Percentiles rank a stretch among this genome's conserved stretches.
phyloP scores from a whole-genome alignment of 192 early-diverging fungal genomes.

The Anaeromyces robustus region DNA sequence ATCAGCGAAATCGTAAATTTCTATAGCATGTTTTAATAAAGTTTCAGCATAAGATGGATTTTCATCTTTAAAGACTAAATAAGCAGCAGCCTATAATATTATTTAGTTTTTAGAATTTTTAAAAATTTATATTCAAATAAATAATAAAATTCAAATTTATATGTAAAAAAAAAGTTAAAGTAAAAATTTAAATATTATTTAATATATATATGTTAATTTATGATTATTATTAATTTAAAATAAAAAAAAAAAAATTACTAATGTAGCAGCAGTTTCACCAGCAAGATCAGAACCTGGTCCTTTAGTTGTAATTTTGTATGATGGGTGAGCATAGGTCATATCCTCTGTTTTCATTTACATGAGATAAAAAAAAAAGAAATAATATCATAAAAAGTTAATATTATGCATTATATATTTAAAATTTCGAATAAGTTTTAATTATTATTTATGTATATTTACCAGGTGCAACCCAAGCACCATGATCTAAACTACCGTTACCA shows the following conservation, averaged over 20 bases:
- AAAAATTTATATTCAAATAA: too few species aligned
- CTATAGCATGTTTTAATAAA: constrained; percentile 17
- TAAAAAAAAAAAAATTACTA: constrained; percentile 28
- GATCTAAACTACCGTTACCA: constrained; percentile 21
- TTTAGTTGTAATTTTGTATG: constrained; percentile 21
- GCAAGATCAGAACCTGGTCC: constrained; percentile 33
- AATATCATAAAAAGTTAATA: too few species aligned
- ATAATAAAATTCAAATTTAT: too few species aligned
- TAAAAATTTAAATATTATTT: too few species aligned
- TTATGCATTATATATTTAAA: too few species aligned
- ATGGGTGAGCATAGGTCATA: constrained; percentile 31
- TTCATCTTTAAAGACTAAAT: background rate
- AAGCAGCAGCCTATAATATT: background rate
- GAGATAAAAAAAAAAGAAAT: background rate
- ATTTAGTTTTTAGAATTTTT: too few species aligned
- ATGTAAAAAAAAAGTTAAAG: too few species aligned
- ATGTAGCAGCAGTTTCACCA: constrained; percentile 32
- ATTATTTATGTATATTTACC: background rate
- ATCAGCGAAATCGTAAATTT: constrained; percentile 28
- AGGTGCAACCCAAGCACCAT: background rate
- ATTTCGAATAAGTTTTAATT: too few species aligned
- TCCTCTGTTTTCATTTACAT: constrained; percentile 7
- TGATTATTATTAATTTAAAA: constrained; percentile 3
- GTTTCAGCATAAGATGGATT: background rate
- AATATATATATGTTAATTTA: too few species aligned